phyloP scores from a whole-genome alignment of 2,329 filamentous ascomycete genomes.

The Pseudocercospora fuligena region DNA sequence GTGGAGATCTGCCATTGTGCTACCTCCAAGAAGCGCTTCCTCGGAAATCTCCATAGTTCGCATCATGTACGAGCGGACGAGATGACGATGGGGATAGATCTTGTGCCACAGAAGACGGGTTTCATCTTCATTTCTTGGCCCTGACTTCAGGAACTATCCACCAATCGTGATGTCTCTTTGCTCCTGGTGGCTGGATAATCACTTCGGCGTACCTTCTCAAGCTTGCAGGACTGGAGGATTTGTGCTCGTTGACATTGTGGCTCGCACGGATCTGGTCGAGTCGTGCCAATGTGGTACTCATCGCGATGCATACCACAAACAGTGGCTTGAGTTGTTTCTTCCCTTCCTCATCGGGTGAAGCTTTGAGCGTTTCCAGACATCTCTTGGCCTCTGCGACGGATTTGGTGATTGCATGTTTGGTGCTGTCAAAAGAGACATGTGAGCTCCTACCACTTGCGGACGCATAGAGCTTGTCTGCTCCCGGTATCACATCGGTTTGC shows the following conservation, averaged over 20 bases:
- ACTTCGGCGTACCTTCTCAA: constrained; percentile 38
- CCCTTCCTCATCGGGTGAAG: not conserved
- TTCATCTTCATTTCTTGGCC: constrained; percentile 26
- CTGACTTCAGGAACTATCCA: constrained; percentile 54
- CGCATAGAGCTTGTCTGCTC: not conserved
- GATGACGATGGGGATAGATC: not conserved
- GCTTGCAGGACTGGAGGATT: not conserved
- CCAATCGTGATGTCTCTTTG: constrained; percentile 49
- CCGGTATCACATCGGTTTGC: constrained; percentile 59
- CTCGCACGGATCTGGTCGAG: constrained; percentile 32
- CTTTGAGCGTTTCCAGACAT: not conserved
- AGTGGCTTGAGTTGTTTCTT: constrained; percentile 42
- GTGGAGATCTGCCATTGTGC: too few species aligned
- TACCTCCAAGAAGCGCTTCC: too few species aligned
- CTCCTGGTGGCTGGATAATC: constrained; percentile 42
- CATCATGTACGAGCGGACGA: not conserved
- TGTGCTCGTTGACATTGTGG: constrained; percentile 24
- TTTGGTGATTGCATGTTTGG: not conserved
- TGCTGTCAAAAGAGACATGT: not conserved
- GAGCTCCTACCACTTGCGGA: not conserved
- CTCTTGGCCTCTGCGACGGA: not conserved
- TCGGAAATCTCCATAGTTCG: not conserved
- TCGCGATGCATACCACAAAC: constrained; percentile 40
- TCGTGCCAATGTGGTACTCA: constrained; percentile 32
- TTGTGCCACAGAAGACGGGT: not conserved